Conservation (phyloP, 192 early-diverging fungal species). For the Backusella luteola region DNA sequence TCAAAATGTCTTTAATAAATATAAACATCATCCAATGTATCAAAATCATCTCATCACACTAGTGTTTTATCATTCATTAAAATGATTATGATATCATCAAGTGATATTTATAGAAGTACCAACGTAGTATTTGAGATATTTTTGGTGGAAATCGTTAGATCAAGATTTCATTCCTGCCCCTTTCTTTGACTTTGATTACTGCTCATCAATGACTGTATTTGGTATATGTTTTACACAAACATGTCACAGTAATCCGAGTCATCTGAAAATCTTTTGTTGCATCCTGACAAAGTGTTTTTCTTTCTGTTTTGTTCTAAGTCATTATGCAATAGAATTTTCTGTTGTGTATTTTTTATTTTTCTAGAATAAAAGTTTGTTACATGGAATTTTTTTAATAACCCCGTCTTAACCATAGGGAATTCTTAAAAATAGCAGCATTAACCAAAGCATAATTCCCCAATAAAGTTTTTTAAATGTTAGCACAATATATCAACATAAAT, state of each 20-base stretch:
- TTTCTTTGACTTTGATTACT: neutral
- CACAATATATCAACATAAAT: no score
- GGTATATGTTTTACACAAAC: neutral
- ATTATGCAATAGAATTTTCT: neutral
- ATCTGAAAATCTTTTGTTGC: neutral
- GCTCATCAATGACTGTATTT: neutral
- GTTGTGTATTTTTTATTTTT: neutral
- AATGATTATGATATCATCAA: neutral
- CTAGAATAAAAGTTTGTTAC: neutral
- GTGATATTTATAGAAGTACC: neutral
- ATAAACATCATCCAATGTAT: neutral
- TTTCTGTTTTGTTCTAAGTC: neutral
- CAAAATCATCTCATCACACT: neutral
- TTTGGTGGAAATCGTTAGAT: neutral
- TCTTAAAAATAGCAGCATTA: no score
- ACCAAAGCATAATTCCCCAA: no score
- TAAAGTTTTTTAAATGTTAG: no score
- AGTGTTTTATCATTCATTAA: neutral
- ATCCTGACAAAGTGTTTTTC: neutral
- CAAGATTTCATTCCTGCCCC: neutral
- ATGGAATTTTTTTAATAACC: no score
- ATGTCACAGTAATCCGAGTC: neutral
- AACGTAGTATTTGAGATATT: neutral
- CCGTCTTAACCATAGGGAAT: no score
- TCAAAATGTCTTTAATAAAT: neutral